Conservation (phyloP, 129 eudicot species). For the Pulicaria dysenterica region DNA sequence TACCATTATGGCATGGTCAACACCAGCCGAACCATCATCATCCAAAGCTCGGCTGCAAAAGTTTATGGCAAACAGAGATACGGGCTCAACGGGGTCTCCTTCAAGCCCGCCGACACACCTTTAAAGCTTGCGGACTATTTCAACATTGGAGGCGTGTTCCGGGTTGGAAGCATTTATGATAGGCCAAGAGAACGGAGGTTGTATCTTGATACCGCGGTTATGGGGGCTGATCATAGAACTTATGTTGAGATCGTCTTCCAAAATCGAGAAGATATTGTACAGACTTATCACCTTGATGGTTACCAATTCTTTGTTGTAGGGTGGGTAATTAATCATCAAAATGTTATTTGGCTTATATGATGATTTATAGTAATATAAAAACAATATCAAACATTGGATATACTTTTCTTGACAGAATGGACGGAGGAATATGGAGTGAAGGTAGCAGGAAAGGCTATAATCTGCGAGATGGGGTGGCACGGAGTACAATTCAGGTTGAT, state of each 20-base stretch:
- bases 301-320: constrained; percentile 91
- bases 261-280: constrained; percentile 64
- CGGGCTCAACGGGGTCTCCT: constrained; percentile 80
- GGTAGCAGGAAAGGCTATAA: constrained; percentile 73
- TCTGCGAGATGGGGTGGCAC: constrained; percentile 79
- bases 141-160: constrained; percentile 75
- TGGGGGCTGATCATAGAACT: constrained; percentile 75
- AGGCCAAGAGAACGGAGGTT: constrained; percentile 57
- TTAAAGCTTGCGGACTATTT: constrained; percentile 85
- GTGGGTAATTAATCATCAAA: constrained; percentile 53
- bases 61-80: constrained; percentile 79
- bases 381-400: not conserved
- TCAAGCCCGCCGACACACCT: constrained; percentile 73
- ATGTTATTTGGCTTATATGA: not conserved
- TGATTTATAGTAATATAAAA: not conserved
- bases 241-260: constrained; percentile 81
- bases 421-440: constrained; percentile 82
- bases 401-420: constrained; percentile 62
- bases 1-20: constrained; percentile 91
- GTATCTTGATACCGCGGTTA: constrained; percentile 70
- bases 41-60: constrained; percentile 69
- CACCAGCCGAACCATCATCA: constrained; percentile 68
- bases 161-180: constrained; percentile 70
- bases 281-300: constrained; percentile 87
- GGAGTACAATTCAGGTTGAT: constrained; percentile 74